Conservation (phyloP, 1,284 basidiomycete genomes). For the Inonotus hispidus region DNA sequence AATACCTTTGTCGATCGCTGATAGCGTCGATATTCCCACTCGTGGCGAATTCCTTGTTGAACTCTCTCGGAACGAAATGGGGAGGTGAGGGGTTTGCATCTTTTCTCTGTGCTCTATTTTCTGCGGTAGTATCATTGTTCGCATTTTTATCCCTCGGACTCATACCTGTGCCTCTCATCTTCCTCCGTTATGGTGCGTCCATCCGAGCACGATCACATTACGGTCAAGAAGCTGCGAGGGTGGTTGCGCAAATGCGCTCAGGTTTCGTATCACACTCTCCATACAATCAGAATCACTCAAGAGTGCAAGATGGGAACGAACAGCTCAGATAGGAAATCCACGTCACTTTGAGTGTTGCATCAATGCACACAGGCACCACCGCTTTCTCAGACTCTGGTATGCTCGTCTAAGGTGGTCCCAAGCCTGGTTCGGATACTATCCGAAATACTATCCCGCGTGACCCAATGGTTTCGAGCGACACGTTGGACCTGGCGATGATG, state of each 20-base stretch:
- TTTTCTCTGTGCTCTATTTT: background rate
- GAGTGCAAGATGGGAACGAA: background rate
- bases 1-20: constrained; percentile 26
- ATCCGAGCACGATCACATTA: constrained; percentile 26
- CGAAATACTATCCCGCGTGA: background rate
- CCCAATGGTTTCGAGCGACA: background rate
- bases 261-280: background rate
- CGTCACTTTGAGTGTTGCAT: background rate
- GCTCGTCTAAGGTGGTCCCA: background rate
- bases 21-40: constrained; percentile 26
- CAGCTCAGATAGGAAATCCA: background rate
- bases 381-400: background rate
- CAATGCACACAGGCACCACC: background rate
- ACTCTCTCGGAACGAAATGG: constrained; percentile 27
- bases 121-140: constrained; percentile 25
- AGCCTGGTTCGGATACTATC: background rate
- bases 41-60: constrained; percentile 24
- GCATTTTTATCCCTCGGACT: constrained; percentile 26
- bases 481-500: background rate
- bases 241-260: constrained; percentile 10
- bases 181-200: constrained; percentile 25
- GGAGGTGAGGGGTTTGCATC: constrained; percentile 21
- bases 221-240: constrained; percentile 22
- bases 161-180: constrained; percentile 27
- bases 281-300: background rate